Base-by-base conservation (phyloP, 169 alveolate species). In the Plasmodium vivax region DNA sequence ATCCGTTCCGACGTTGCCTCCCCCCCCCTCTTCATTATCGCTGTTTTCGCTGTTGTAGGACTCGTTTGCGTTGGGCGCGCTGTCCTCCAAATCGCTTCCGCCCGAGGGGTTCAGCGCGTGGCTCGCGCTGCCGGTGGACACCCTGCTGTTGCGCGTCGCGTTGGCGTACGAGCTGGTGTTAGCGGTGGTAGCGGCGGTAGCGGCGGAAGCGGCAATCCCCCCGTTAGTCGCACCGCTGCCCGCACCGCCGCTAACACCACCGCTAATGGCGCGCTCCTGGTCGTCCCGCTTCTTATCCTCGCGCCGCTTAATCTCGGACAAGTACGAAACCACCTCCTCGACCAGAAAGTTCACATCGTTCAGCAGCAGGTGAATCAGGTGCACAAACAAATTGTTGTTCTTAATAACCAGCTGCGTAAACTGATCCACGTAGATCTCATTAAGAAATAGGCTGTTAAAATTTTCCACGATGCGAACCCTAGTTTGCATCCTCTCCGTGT, bases 251-350 rank as follows among this genome's bases (percentile, higher is more conserved):
- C n/a, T n/a, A n/a, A 54, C 19, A 14, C 71, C 19, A 54, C 27
- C 71, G 4, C 10, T 10, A 54, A 2, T 3, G 19, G 71, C 71
- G 4, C 43, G 77, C 14, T 68, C 62, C 62, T 51, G 62, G 8
- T 88, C 62, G 16, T 62, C 38, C 23, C 82, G 94, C 62, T 96
- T 96, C 16, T 92, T 95, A 23, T 95, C 92, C 90, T 97, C 98
- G 30, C 99, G 68, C 34, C 97, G 96, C 51, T 97, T 95, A 12
- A 97, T 96, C 87, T 97, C 99, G 2, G 98, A 94, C 12, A 97
- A 96, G 73, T 96, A 96, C 34, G 98, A 95, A 36, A 97, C 97
- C 7, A 97, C 99, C 88, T 97, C 98, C 82, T 97, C 99, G 38
- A 97, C 96, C 12, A 97, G 85, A 84, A 97, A 96, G 54, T 97